These are phyloP conservation scores for Dendrobium officinale DNA, from an alignment of 106 monocot species.

Conservation along the genomic window DNA sequence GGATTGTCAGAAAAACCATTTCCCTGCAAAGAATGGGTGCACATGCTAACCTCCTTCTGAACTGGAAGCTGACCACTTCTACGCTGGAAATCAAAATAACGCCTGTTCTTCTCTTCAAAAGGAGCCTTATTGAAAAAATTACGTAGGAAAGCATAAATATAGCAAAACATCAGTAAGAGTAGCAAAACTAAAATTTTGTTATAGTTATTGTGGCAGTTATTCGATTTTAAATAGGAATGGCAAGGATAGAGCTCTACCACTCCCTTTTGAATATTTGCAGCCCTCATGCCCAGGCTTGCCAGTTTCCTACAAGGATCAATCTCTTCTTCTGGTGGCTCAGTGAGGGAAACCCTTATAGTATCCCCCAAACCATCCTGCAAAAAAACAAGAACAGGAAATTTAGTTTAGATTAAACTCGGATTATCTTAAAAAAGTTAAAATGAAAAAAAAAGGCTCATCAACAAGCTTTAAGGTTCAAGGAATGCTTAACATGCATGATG, in stretches of 20 bases:
- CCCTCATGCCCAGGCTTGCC: constrained; percentile 85
- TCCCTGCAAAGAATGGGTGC: background rate
- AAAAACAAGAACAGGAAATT: constrained; percentile 5
- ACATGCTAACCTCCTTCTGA: constrained; percentile 72
- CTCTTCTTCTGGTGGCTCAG: constrained; percentile 98
- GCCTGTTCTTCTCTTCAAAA: constrained; percentile 94
- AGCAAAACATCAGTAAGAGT: background rate
- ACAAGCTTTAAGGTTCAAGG: background rate
- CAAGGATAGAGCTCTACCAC: constrained; percentile 48
- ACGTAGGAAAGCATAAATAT: background rate
- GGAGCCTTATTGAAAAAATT: constrained; percentile 39
- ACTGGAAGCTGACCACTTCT: constrained; percentile 89
- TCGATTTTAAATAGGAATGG: background rate
- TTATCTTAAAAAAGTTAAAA: background rate
- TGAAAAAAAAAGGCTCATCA: background rate
- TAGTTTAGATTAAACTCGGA: background rate
- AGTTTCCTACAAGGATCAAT: constrained; percentile 96
- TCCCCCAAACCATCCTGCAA: constrained; percentile 98
- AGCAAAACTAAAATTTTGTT: background rate
- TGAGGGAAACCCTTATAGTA: constrained; percentile 95
- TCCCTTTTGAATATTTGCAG: constrained; percentile 71
- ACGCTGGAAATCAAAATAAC: constrained; percentile 92
- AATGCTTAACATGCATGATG: background rate
- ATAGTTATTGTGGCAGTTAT: background rate
- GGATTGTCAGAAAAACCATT: constrained; percentile 3